Evolutionary conservation across 495 filamentous ascomycete species (phyloP).

Genomic region (Annulohypoxylon nitens): DNA sequence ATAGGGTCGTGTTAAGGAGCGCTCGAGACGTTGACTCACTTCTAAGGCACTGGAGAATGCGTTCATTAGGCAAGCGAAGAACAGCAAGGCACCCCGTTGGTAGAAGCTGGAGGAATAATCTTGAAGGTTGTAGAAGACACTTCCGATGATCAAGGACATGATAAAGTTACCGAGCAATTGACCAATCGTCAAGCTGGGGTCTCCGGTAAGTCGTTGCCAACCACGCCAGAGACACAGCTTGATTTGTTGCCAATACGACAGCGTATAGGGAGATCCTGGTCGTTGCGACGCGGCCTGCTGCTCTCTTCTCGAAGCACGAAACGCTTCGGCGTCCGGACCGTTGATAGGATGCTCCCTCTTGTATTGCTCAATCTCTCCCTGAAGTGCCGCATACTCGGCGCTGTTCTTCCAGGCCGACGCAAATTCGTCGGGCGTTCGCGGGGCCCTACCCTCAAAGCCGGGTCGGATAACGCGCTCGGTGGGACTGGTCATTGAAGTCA

Average conservation of each 20-base stretch:
- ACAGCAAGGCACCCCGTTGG: conserved; percentile 82
- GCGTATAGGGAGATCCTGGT: conserved; percentile 78
- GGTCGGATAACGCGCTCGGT: conserved; percentile 71
- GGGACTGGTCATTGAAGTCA: conserved; percentile 82
- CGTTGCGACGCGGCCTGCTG: conserved; percentile 75
- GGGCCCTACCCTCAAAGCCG: conserved; percentile 75
- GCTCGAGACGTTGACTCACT: conserved; percentile 52
- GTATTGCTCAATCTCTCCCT: conserved; percentile 78
- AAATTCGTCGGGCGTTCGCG: conserved; percentile 83
- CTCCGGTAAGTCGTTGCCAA: conserved; percentile 75
- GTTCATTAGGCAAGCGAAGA: conserved; percentile 90
- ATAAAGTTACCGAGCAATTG: conserved; percentile 78
- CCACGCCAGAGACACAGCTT: conserved; percentile 80
- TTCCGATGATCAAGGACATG: conserved; percentile 83
- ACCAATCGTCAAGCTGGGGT: conserved; percentile 77
- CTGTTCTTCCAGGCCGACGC: conserved; percentile 80
- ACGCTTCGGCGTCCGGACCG: conserved; percentile 74
- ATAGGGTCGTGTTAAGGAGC: not conserved
- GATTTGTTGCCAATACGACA: conserved; percentile 79
- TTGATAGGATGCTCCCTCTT: conserved; percentile 72
- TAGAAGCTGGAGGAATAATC: conserved; percentile 77
- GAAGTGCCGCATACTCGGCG: conserved; percentile 71
- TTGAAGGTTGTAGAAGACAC: conserved; percentile 83
- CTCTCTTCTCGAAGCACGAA: conserved; percentile 73
- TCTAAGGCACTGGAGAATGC: conserved; percentile 84